Percentiles rank a stretch among this genome's conserved stretches.
Evolutionary conservation across 257 asterid genomes (phyloP).

Genomic region (Nicotiana sylvestris): DNA sequence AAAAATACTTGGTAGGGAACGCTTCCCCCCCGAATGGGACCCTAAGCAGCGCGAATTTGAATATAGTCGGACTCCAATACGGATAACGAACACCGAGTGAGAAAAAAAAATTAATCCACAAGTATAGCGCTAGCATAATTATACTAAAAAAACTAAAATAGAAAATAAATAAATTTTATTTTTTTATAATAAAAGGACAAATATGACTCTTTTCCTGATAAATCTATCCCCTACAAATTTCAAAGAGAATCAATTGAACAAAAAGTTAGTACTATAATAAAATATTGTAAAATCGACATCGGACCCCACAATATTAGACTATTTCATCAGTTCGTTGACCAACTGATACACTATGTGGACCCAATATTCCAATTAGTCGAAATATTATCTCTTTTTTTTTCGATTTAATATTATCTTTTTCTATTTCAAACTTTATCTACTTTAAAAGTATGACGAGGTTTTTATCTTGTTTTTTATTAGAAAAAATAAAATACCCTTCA

Average conservation of each 20-base stretch:
- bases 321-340: constrained; percentile 2
- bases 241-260: neutral
- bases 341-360: constrained; percentile 4
- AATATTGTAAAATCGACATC: neutral
- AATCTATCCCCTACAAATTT: neutral
- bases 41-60: too few species aligned
- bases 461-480: too few species aligned
- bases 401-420: neutral
- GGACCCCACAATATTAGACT: neutral
- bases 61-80: too few species aligned
- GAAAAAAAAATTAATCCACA: too few species aligned
- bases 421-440: neutral
- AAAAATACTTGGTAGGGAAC: too few species aligned
- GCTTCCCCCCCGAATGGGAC: too few species aligned
- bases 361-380: neutral
- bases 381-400: neutral
- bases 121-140: too few species aligned
- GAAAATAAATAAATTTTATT: too few species aligned
- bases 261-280: too few species aligned
- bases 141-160: too few species aligned
- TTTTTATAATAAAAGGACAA: too few species aligned
- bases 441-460: neutral
- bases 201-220: neutral
- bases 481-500: neutral
- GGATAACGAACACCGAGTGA: too few species aligned